phyloP scores from a whole-genome alignment of 768 basidiomycete genomes.

The Mycena epipterygia region DNA sequence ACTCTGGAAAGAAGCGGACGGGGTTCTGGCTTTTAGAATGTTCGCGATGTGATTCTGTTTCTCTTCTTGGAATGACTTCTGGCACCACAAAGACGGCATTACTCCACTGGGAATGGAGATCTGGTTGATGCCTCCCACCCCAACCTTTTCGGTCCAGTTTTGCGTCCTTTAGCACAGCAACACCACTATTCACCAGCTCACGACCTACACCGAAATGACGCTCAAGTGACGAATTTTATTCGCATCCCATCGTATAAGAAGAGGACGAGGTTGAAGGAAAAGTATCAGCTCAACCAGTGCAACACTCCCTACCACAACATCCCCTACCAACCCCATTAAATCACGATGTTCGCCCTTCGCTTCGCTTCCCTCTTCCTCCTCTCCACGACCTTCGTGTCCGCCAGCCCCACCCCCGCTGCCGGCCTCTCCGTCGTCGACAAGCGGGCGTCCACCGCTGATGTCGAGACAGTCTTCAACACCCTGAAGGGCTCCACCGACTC shows the following conservation, averaged over 20 bases:
- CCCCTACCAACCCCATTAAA: not conserved
- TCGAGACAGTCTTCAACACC: slow-evolving; percentile 35
- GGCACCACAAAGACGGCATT: not conserved
- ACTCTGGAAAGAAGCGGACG: no score
- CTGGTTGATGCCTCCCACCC: slow-evolving; percentile 16
- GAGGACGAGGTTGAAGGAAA: not conserved
- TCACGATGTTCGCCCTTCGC: slow-evolving; percentile 35
- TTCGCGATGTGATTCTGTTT: not conserved
- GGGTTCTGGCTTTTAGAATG: no score
- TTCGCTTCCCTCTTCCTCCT: slow-evolving; percentile 20
- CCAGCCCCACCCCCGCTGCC: slow-evolving; percentile 16
- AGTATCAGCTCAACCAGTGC: not conserved
- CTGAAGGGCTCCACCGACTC: slow-evolving; percentile 37
- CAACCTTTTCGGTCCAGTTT: not conserved
- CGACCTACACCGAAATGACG: not conserved
- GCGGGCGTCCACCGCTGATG: slow-evolving; percentile 35
- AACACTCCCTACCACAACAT: not conserved
- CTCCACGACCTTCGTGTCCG: slow-evolving; percentile 30
- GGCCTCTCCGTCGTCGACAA: slow-evolving; percentile 20
- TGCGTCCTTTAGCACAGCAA: not conserved
- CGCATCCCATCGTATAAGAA: not conserved
- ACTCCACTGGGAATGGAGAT: not conserved
- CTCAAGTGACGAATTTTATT: not conserved
- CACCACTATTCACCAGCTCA: slow-evolving; percentile 53
- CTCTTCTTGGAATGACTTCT: not conserved